Percentiles rank a stretch among this genome's conserved stretches.
phyloP scores from a whole-genome alignment of 169 alveolate genomes.

The Plasmodium inui region DNA sequence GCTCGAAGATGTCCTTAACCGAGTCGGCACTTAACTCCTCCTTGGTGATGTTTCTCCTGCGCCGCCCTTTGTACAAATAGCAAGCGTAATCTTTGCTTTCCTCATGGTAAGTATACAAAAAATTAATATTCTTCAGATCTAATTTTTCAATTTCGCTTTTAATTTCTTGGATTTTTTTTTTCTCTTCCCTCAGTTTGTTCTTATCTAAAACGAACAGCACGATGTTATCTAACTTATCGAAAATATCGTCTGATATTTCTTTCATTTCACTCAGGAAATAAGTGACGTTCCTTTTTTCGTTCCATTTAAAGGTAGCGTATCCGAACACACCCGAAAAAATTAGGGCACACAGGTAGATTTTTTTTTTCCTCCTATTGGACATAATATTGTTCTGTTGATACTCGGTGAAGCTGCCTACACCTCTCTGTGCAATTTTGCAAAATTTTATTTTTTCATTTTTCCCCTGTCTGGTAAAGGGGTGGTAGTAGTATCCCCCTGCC shows the following conservation, averaged over 20 bases:
- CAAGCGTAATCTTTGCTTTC: conserved; percentile 63
- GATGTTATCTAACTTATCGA: conserved; percentile 52
- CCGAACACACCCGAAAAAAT: conserved; percentile 44
- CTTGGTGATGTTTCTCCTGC: conserved; percentile 63
- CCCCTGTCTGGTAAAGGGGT: conserved; percentile 13
- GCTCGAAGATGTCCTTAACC: conserved; percentile 37
- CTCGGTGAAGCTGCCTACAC: conserved; percentile 1
- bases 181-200: conserved; percentile 53
- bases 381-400: conserved; percentile 6
- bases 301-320: conserved; percentile 26
- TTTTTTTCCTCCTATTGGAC: conserved; percentile 26
- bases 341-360: conserved; percentile 5
- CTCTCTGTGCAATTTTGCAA: conserved; percentile 11
- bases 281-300: conserved; percentile 39
- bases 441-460: conserved; percentile 18
- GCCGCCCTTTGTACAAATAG: conserved; percentile 64
- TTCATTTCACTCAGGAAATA: conserved; percentile 58
- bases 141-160: conserved; percentile 62
- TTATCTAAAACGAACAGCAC: conserved; percentile 66
- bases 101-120: conserved; percentile 57
- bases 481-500: not conserved
- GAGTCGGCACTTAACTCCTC: conserved; percentile 26
- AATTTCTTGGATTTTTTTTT: conserved; percentile 43
- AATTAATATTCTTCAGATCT: conserved; percentile 46
- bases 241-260: conserved; percentile 68